Base-by-base conservation (phyloP, 2,329 filamentous ascomycete genomes). In the Pseudogymnoascus sp. region DNA sequence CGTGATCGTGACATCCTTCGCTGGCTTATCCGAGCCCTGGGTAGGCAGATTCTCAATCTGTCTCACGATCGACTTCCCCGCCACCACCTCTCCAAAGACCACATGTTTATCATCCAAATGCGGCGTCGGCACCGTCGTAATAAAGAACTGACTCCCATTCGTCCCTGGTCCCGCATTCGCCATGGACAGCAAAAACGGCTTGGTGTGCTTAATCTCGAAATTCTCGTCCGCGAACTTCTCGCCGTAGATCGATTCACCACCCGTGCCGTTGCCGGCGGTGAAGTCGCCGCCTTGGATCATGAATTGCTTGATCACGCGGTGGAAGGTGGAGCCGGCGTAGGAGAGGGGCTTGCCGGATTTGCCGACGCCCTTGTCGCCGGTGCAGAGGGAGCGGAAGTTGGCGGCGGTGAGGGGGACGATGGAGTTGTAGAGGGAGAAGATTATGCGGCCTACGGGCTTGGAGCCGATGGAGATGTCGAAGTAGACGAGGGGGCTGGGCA, bases 281-380 rank as follows among this genome's bases (percentile, higher is more conserved):
- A 99, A 99, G 77, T 97, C 94, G 77, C 94, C 93, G 73, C 94
- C 92, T 79, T 97, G 90, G 73, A 97, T 94, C 93, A 99, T 97
- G 78, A 99, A 99, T 72, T 90, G 85, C 82, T 97, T 97, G 80
- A 99, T 99, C 67, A 99, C 90, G 61, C 93, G 90, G 81, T 99
- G 93, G 82, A 99, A 97, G 70, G 80, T 81, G 65, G 90, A 95
- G 69, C 91, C 89, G 82, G 97, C 97, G 85, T 91, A 99, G 80
- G 91, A 89, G 62, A 99, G 83, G 53, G 88, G 89, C 78, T 92
- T 92, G 74, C 92, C 92, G 31, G 84, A 77, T 74, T 90, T 90
- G 69, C 91, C 90, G 23, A 83, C 70, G 65, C 93, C 93, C 79
- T 96, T 97, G 81, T 97, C 93, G 69, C 93, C 93, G 0, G 93